Evolutionary conservation across 2,329 filamentous ascomycete species (phyloP).

Genomic region (Aspergillus sp.): DNA sequence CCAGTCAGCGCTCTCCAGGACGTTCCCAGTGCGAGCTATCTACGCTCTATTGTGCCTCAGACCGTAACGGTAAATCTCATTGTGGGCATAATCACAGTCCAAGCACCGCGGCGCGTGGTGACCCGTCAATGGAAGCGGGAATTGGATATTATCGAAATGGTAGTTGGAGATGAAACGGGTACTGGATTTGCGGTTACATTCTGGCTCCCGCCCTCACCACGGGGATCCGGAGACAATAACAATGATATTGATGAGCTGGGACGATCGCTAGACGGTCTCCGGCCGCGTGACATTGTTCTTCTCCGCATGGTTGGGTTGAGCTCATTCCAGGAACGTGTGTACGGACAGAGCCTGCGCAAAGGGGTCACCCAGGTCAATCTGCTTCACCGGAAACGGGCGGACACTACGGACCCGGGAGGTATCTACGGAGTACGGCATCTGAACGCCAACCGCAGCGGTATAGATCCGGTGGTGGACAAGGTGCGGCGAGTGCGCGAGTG

Average conservation of each 20-base stretch:
- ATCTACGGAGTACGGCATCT: constrained; percentile 50
- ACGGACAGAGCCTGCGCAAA: constrained; percentile 71
- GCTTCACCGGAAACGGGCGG: constrained; percentile 50
- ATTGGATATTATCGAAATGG: constrained; percentile 63
- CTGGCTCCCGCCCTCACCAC: constrained; percentile 54
- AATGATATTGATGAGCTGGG: constrained; percentile 27
- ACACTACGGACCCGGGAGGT: constrained; percentile 47
- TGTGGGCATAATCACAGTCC: constrained; percentile 67
- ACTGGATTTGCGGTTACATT: constrained; percentile 75
- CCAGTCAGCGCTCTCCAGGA: constrained; percentile 57
- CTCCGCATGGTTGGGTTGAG: constrained; percentile 71
- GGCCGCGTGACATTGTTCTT: constrained; percentile 68
- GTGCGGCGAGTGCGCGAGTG: constrained; percentile 63
- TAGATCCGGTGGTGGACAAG: constrained; percentile 52
- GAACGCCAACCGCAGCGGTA: constrained; percentile 15
- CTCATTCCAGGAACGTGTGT: constrained; percentile 67
- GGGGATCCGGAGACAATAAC: constrained; percentile 6
- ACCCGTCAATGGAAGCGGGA: constrained; percentile 48
- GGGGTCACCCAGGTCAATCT: constrained; percentile 62
- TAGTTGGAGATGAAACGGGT: constrained; percentile 78
- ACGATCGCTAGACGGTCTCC: constrained; percentile 41
- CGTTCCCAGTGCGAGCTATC: constrained; percentile 59
- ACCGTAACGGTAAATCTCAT: constrained; percentile 76
- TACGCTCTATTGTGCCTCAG: constrained; percentile 63
- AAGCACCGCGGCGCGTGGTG: constrained; percentile 57